These are phyloP conservation scores for Geotrichum histeridarum DNA, from an alignment of 1,139 yeast genomes.

Conservation along the genomic window DNA sequence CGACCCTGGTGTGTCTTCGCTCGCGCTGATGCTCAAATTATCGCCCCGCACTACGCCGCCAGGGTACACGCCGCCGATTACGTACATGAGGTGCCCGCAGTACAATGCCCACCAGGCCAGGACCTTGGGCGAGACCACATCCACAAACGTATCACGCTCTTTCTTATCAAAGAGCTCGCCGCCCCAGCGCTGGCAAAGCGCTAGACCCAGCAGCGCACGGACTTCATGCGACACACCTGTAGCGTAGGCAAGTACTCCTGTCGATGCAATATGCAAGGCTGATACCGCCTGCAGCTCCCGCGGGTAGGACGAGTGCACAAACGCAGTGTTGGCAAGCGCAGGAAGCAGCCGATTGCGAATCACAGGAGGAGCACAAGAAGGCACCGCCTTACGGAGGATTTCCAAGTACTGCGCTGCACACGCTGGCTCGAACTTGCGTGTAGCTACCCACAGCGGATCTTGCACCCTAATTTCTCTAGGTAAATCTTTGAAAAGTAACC, in stretches of 20 bases:
- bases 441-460: constrained; percentile 60
- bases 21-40: constrained; percentile 25
- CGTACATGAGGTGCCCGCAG: constrained; percentile 63
- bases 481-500: constrained; percentile 55
- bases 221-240: constrained; percentile 65
- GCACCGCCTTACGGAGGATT: constrained; percentile 49
- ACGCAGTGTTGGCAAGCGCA: constrained; percentile 61
- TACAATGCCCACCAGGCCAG: constrained; percentile 60
- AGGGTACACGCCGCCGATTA: constrained; percentile 68
- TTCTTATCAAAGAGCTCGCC: constrained; percentile 54
- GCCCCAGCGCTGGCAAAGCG: constrained; percentile 71
- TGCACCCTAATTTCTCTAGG: constrained; percentile 51
- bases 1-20: constrained; percentile 18
- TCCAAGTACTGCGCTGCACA: constrained; percentile 50
- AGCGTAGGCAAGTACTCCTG: constrained; percentile 63
- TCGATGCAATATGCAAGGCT: constrained; percentile 59
- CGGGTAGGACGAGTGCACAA: constrained; percentile 66
- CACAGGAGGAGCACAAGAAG: constrained; percentile 50
- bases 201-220: constrained; percentile 60
- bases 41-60: constrained; percentile 60
- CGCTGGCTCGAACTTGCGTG: constrained; percentile 60
- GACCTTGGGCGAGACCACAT: constrained; percentile 30
- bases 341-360: constrained; percentile 55
- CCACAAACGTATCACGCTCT: constrained; percentile 42
- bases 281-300: constrained; percentile 65